Evolutionary conservation across 345 rosid genomes (phyloP), one percentile per base, ranked within the genome.

Genomic region (Eucalyptus curtisii): DNA sequence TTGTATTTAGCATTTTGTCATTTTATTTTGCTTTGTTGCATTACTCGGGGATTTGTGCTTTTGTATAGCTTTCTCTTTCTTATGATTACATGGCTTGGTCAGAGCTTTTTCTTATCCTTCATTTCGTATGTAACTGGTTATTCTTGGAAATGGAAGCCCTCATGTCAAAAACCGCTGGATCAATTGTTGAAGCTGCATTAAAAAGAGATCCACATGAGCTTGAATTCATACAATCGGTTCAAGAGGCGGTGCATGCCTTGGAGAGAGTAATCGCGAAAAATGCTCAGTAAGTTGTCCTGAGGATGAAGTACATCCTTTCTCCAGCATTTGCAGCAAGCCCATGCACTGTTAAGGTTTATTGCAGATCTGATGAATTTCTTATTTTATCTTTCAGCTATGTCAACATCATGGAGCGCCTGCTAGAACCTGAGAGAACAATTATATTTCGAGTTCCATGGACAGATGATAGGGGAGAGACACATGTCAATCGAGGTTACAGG

Each of bases 111-210:
- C 80, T 87, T 86, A 55, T 64, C 59, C 49, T 89, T 88, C 64
- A 57, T 85, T 88, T 76, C 88, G 64, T 86, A 48, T 55, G 27
- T 86, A 49, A 50, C 40, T 89, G 89, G 57, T 85, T 87, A 31
- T 86, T 91, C 90, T 89, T 89, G 86, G 88, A 66, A 90, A 92
- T 90, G 95, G 95, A 95, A 98, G 99, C 99, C 89, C 95, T 98
- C 89, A 98, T 98, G 99, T 98, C 99, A 44, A 98, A 97, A 93
- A 95, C 97, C 50, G 99, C 99, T 93, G 99, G 99, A 90, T 96
- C 99, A 87, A 98, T 98, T 86, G 92, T 98, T 89, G 98, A 98
- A 91, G 95, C 96, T 87, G 97, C 95, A 47, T 91, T 97, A 87
- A 97, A 94, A 93, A 95, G 99, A 94, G 99, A 98, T 91, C 99